These are phyloP conservation scores for Phylloporus sp. DNA, from an alignment of 1,284 basidiomycete genomes.

Conservation along the genomic window DNA sequence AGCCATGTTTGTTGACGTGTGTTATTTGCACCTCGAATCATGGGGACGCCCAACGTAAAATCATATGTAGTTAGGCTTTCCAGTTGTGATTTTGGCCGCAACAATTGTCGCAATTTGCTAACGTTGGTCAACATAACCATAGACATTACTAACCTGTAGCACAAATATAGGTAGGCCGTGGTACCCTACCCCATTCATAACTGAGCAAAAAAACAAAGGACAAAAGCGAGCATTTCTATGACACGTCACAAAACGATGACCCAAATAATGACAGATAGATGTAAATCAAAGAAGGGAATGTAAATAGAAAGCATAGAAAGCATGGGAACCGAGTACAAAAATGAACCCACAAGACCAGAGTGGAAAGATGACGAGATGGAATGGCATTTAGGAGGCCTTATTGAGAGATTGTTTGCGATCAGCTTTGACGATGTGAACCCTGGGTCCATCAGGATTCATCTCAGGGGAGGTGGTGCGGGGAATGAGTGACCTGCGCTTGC, in stretches of 20 bases:
- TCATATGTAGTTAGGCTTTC: no score
- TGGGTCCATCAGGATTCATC: conserved; percentile 28
- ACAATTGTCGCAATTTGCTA: no score
- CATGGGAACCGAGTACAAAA: conserved; percentile 21
- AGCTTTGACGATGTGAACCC: conserved; percentile 30
- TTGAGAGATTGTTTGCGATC: conserved; percentile 39
- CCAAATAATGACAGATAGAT: conserved; percentile 40
- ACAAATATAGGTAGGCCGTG: neutral
- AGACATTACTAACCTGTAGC: no score
- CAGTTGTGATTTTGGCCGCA: no score
- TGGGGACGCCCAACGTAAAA: no score
- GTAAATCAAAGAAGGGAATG: conserved; percentile 17
- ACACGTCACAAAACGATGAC: conserved; percentile 24
- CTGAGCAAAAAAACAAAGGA: neutral
- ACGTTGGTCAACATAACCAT: no score
- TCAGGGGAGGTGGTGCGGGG: conserved; percentile 40
- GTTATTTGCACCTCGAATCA: no score
- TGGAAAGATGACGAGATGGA: neutral
- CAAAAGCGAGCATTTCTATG: conserved; percentile 23
- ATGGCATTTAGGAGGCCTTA: conserved; percentile 30
- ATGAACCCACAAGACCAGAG: conserved; percentile 4
- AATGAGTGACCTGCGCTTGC: conserved; percentile 54
- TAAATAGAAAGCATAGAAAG: conserved; percentile 11
- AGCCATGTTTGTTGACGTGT: no score
- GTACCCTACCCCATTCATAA: conserved; percentile 19